Conservation (phyloP, 371 early-diverging fungal species). For the Mortierella sp. region DNA sequence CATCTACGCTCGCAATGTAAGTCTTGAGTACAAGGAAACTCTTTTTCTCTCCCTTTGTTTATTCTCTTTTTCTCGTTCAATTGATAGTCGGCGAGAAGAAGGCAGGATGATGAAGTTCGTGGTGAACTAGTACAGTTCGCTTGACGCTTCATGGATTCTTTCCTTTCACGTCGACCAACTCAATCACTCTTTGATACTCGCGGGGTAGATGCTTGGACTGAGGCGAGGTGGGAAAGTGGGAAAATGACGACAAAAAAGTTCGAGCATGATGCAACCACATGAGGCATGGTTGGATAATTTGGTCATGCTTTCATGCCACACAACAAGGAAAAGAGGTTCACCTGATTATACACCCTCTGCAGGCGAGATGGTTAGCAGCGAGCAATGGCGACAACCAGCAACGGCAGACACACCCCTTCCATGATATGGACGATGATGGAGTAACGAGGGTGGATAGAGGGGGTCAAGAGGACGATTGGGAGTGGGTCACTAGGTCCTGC, state of each 20-base stretch:
- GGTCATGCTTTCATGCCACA: neutral
- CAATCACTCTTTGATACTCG: neutral
- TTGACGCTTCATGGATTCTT: neutral
- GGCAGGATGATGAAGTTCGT: neutral
- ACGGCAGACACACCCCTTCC: neutral
- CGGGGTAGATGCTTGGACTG: neutral
- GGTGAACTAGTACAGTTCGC: neutral
- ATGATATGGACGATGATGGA: neutral
- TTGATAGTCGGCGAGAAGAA: neutral
- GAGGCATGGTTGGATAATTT: neutral
- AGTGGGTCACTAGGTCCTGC: neutral
- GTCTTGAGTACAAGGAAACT: neutral
- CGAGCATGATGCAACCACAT: neutral
- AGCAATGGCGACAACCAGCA: neutral
- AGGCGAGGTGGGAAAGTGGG: neutral
- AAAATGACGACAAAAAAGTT: neutral
- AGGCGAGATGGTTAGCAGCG: neutral
- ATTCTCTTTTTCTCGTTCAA: neutral
- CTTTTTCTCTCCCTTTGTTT: neutral
- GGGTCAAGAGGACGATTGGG: neutral
- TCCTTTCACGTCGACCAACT: too few relatives aligned
- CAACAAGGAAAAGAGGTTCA: neutral
- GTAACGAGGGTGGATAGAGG: neutral
- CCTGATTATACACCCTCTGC: neutral
- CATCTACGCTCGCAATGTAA: conserved; percentile 89